Evolutionary conservation across 352 stramenopile species (phyloP).

Genomic region (Pythium sukuiense): DNA sequence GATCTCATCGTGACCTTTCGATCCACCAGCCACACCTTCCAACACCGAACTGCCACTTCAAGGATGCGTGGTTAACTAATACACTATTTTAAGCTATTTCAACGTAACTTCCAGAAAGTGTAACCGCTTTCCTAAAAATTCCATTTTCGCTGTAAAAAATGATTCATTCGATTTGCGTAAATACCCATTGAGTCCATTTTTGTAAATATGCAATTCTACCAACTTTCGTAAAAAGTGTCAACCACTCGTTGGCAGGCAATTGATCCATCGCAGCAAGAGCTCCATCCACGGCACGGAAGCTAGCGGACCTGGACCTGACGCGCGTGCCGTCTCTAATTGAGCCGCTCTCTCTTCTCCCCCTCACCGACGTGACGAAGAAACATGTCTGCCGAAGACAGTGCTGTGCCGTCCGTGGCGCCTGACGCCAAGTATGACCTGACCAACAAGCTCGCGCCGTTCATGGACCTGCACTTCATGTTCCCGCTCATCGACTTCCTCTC

Average conservation of each 20-base stretch:
- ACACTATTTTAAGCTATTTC: slow-evolving; percentile 14
- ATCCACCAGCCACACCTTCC: slow-evolving; percentile 1
- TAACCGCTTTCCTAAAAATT: neutral
- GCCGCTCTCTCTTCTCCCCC: slow-evolving; percentile 3
- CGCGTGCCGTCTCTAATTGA: neutral
- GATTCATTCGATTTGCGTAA: slow-evolving; percentile 18
- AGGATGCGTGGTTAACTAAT: slow-evolving; percentile 16
- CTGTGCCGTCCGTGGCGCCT: slow-evolving; percentile 42
- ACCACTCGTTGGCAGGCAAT: slow-evolving; percentile 33
- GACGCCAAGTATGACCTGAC: slow-evolving; percentile 93
- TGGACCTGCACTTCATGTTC: slow-evolving; percentile 98
- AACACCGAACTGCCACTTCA: slow-evolving; percentile 12
- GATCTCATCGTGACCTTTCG: neutral
- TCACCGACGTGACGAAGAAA: neutral
- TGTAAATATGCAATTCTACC: slow-evolving; percentile 21
- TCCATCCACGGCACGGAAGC: slow-evolving; percentile 10
- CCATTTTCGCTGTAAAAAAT: neutral
- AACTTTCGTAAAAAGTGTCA: slow-evolving; percentile 30
- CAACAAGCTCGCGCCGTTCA: slow-evolving; percentile 92
- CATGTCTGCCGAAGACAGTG: slow-evolving; percentile 46
- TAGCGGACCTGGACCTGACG: slow-evolving; percentile 4
- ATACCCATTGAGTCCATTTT: slow-evolving; percentile 18
- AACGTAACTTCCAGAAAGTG: neutral
- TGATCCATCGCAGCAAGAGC: slow-evolving; percentile 20
- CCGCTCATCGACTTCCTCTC: slow-evolving; percentile 95